Evolutionary conservation across 257 asterid species (phyloP).

Genomic region (Primulina huaijiensis): DNA sequence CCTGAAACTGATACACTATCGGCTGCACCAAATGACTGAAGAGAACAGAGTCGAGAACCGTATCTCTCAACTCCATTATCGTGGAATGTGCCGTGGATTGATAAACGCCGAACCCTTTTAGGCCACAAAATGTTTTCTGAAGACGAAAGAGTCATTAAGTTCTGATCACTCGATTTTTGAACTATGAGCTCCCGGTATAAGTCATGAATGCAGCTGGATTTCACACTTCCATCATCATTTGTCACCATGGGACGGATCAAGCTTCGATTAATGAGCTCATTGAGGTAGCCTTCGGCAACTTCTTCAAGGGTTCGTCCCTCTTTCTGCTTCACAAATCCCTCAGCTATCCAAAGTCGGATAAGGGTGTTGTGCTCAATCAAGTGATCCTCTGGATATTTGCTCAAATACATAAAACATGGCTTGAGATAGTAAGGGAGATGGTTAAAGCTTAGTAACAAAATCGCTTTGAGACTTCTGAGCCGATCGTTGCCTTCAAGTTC

Average conservation of each 20-base stretch:
- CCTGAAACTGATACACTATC: constrained; percentile 22
- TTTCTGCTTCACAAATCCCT: constrained; percentile 33
- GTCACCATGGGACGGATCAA: constrained; percentile 28
- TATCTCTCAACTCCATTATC: constrained; percentile 15
- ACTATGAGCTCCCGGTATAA: constrained; percentile 33
- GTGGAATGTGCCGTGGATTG: constrained; percentile 26
- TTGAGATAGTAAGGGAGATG: constrained; percentile 40
- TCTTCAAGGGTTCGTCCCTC: constrained; percentile 33
- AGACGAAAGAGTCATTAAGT: constrained; percentile 18
- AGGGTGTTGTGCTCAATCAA: constrained; percentile 23
- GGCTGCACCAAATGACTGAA: constrained; percentile 21
- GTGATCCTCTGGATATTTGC: constrained; percentile 40
- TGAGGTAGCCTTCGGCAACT: constrained; percentile 41
- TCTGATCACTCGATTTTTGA: constrained; percentile 31
- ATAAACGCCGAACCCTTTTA: constrained; percentile 32
- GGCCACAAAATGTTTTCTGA: constrained; percentile 23
- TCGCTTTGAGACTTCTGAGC: constrained; percentile 29
- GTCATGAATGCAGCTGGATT: constrained; percentile 32
- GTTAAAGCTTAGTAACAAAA: constrained; percentile 33
- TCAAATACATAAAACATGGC: constrained; percentile 33
- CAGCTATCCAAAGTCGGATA: constrained; percentile 34
- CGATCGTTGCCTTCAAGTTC: constrained; percentile 36
- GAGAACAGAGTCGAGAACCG: constrained; percentile 29
- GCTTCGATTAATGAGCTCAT: constrained; percentile 41
- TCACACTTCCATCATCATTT: constrained; percentile 35